phyloP scores from a whole-genome alignment of 2,329 filamentous ascomycete species.

The Sporothrix brunneoviolacea region DNA sequence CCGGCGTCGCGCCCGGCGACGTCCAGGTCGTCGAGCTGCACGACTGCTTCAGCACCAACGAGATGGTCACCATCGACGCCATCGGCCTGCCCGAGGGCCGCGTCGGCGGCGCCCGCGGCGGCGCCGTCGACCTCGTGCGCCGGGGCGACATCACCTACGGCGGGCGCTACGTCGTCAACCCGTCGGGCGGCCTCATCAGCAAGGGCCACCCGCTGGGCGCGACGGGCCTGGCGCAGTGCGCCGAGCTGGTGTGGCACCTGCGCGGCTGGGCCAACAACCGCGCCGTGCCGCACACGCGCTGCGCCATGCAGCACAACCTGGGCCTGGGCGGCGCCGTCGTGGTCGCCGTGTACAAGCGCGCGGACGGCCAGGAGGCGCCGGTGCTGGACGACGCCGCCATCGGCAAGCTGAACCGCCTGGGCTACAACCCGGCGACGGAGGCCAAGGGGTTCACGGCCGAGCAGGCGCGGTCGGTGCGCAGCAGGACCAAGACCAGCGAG shows the following conservation, averaged over 20 bases:
- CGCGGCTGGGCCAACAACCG: conserved; percentile 95
- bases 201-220: conserved; percentile 94
- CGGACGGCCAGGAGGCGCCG: conserved; percentile 62
- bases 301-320: conserved; percentile 85
- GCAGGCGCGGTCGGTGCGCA: conserved; percentile 66
- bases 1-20: conserved; percentile 60
- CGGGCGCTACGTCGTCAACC: conserved; percentile 77
- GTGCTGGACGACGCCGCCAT: conserved; percentile 57
- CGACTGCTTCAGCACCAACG: conserved; percentile 94
- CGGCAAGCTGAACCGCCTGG: conserved; percentile 60
- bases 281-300: conserved; percentile 58
- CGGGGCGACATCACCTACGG: conserved; percentile 88
- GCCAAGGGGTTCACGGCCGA: conserved; percentile 80
- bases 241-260: conserved; percentile 91
- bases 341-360: conserved; percentile 79
- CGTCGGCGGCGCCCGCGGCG: conserved; percentile 75
- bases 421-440: conserved; percentile 87
- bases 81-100: conserved; percentile 71
- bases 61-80: conserved; percentile 85
- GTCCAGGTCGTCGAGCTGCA: conserved; percentile 86
- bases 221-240: conserved; percentile 90
- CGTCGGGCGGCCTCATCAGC: conserved; percentile 87
- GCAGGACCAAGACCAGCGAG: conserved; percentile 55
- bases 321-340: conserved; percentile 88
- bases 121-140: conserved; percentile 86